Evolutionary conservation across 1,284 basidiomycete species (phyloP).

Genomic region (Austroboletus niveus): DNA sequence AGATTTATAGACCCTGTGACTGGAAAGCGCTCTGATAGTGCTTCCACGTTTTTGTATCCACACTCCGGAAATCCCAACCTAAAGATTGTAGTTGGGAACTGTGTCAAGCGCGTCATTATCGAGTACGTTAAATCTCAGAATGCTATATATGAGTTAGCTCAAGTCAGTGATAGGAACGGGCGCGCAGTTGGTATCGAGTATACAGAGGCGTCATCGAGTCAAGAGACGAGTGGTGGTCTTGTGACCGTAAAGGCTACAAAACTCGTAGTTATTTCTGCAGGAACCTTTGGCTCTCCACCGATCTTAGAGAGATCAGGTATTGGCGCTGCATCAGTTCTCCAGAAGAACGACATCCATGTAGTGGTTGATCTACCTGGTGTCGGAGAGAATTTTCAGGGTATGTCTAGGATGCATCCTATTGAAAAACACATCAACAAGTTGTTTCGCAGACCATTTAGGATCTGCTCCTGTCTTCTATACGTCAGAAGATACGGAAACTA

Average conservation of each 20-base stretch:
- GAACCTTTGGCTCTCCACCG: slow-evolving; percentile 53
- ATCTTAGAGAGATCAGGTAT: slow-evolving; percentile 57
- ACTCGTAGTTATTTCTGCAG: slow-evolving; percentile 49
- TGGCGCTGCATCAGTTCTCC: slow-evolving; percentile 41
- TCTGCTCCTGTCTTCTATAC: slow-evolving; percentile 16
- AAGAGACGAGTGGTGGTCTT: not conserved
- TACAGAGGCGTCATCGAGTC: slow-evolving; percentile 34
- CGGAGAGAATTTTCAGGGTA: slow-evolving; percentile 43
- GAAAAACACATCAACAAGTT: not conserved
- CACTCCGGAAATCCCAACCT: slow-evolving; percentile 40
- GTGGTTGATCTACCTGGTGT: slow-evolving; percentile 54
- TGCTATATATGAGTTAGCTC: not conserved
- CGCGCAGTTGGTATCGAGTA: slow-evolving; percentile 60
- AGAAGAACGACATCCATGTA: slow-evolving; percentile 38
- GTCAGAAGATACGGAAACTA: slow-evolving; percentile 39
- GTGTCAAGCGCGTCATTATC: not conserved
- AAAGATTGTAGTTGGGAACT: not conserved
- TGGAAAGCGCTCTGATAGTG: slow-evolving; percentile 56
- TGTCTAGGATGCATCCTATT: not conserved
- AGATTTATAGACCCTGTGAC: slow-evolving; percentile 50
- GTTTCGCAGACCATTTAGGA: slow-evolving; percentile 25
- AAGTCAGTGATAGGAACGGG: slow-evolving; percentile 36
- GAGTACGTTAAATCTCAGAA: not conserved
- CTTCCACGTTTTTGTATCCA: slow-evolving; percentile 59
- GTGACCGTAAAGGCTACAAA: not conserved